phyloP scores from a whole-genome alignment of 306 rosid genomes.

The Carpinus viminea region DNA sequence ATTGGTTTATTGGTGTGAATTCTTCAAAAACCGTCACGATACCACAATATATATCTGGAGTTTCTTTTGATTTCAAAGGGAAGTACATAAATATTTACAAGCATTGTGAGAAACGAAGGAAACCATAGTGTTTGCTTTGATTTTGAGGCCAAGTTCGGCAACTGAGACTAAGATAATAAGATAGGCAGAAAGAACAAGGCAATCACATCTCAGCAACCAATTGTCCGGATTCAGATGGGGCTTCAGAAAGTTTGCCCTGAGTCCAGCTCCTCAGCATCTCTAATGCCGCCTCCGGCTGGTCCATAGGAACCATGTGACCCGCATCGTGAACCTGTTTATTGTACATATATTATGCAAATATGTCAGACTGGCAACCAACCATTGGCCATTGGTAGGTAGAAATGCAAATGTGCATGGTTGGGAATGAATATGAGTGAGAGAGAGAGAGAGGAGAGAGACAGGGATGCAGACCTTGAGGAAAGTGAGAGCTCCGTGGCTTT shows the following conservation, averaged over 20 bases:
- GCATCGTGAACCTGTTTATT: constrained; percentile 83
- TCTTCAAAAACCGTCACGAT: background rate
- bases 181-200: background rate
- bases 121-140: constrained; percentile 8
- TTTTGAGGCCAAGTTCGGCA: background rate
- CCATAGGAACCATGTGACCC: constrained; percentile 99
- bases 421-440: background rate
- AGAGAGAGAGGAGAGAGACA: background rate
- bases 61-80: background rate
- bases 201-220: constrained; percentile 65
- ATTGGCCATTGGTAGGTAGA: background rate
- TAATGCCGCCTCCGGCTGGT: constrained; percentile 90
- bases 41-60: background rate
- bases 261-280: constrained; percentile 96
- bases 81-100: constrained; percentile 23
- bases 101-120: constrained; percentile 13
- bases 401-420: background rate
- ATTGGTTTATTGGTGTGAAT: background rate
- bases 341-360: constrained; percentile 13
- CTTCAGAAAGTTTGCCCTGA: constrained; percentile 58
- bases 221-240: constrained; percentile 31
- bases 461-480: constrained; percentile 75
- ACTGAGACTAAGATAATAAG: background rate
- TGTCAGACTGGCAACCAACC: constrained; percentile 13
- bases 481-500: constrained; percentile 78